A percentile compares a stretch with the other conserved stretches of the same genome.
These are phyloP conservation scores for Globisporangium nodosum DNA, from an alignment of 352 stramenopile species.

Conservation along the genomic window DNA sequence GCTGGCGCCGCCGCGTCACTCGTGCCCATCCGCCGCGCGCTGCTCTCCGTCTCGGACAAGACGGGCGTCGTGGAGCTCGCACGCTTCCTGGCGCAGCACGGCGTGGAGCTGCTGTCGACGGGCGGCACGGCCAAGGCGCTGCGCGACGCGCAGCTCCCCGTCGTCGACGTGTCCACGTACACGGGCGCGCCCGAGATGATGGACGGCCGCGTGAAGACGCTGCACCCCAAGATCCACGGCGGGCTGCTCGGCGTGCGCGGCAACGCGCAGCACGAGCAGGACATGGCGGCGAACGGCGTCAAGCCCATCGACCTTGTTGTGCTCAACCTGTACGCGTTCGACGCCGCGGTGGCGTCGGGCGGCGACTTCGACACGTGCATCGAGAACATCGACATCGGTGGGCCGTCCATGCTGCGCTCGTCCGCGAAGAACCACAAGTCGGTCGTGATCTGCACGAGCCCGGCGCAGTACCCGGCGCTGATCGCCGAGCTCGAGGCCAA, in stretches of 20 bases:
- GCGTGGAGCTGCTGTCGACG: constrained; percentile 97
- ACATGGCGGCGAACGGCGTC: constrained; percentile 96
- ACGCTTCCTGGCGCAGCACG: constrained; percentile 88
- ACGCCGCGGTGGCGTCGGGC: constrained; percentile 92
- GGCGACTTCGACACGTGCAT: constrained; percentile 98
- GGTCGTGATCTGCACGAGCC: constrained; percentile 96
- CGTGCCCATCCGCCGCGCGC: constrained; percentile 92
- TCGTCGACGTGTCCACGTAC: constrained; percentile 98
- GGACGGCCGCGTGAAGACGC: constrained; percentile 99
- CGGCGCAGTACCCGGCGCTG: constrained; percentile 93
- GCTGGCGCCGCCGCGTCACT: constrained; percentile 50
- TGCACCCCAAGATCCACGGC: constrained; percentile 99
- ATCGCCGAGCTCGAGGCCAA: constrained; percentile 91
- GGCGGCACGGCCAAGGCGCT: constrained; percentile 97
- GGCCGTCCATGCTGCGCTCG: constrained; percentile 98
- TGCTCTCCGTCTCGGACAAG: constrained; percentile 99
- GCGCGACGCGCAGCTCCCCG: constrained; percentile 91
- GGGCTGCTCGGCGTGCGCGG: constrained; percentile 96
- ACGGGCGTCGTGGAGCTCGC: constrained; percentile 96
- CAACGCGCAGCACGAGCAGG: constrained; percentile 94
- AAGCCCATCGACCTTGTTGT: constrained; percentile 99
- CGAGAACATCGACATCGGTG: constrained; percentile 99
- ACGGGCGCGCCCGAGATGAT: constrained; percentile 98
- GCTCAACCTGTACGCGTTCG: constrained; percentile 99
- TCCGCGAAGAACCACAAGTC: constrained; percentile 99